Conservation (phyloP, 441 rosid species). For the Arabidopsis lyrata region DNA sequence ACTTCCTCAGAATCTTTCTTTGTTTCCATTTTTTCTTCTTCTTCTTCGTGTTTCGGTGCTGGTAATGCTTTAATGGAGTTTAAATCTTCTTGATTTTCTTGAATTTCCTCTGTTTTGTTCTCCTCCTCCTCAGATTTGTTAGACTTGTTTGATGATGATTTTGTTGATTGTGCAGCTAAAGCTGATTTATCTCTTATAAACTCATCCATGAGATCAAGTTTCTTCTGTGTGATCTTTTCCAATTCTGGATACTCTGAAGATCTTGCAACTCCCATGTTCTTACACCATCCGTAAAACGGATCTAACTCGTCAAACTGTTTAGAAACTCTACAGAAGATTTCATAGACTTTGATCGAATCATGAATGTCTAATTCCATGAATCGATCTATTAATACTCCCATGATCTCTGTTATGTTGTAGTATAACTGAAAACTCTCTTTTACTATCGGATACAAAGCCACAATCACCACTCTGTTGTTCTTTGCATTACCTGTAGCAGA, state of each 20-base stretch:
- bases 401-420: constrained; percentile 67
- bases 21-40: constrained; percentile 32
- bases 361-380: constrained; percentile 76
- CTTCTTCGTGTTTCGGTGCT: constrained; percentile 24
- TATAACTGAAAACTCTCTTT: constrained; percentile 86
- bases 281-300: constrained; percentile 74
- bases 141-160: not conserved
- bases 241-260: constrained; percentile 85
- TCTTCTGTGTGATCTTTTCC: constrained; percentile 77
- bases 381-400: constrained; percentile 73
- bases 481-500: constrained; percentile 65
- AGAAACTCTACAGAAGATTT: constrained; percentile 64
- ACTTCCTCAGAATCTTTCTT: constrained; percentile 30
- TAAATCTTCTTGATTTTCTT: constrained; percentile 51
- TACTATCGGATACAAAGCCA: constrained; percentile 71
- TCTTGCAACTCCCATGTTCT: constrained; percentile 65
- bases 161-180: constrained; percentile 45
- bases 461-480: constrained; percentile 68
- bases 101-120: constrained; percentile 25
- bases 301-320: constrained; percentile 87
- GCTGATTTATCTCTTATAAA: constrained; percentile 72
- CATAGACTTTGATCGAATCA: constrained; percentile 67
- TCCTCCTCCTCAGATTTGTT: constrained; percentile 35
- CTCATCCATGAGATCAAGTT: constrained; percentile 85
- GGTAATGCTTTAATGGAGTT: constrained; percentile 66